Conservation (phyloP, 2,329 filamentous ascomycete species). For the Sarocladium brachiariae region DNA sequence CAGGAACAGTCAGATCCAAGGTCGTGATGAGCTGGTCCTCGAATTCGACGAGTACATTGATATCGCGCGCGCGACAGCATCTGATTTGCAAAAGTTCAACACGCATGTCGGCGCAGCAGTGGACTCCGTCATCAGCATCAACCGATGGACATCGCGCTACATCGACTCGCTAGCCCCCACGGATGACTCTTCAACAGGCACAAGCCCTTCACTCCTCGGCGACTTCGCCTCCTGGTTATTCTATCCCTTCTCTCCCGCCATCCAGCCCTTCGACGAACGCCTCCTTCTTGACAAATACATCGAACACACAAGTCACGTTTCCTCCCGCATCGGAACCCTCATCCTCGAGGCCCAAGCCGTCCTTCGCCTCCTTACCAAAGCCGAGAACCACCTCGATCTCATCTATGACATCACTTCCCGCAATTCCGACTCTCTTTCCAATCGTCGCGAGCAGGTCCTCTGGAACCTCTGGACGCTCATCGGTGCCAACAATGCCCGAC, state of each 20-base stretch:
- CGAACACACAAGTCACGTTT: conserved; percentile 61
- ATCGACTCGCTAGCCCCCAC: conserved; percentile 53
- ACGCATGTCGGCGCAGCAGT: conserved; percentile 66
- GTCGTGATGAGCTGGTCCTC: conserved; percentile 62
- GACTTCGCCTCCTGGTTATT: conserved; percentile 40
- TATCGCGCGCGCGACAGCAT: conserved; percentile 55
- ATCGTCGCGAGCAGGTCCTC: conserved; percentile 58
- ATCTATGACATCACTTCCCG: conserved; percentile 64
- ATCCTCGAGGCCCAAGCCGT: conserved; percentile 66
- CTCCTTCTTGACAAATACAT: conserved; percentile 68
- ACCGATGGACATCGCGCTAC: conserved; percentile 66
- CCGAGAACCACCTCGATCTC: conserved; percentile 61
- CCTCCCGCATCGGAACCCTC: conserved; percentile 60
- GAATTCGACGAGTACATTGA: conserved; percentile 74
- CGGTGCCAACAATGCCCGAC: conserved; percentile 57
- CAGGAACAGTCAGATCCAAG: conserved; percentile 59
- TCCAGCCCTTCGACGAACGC: conserved; percentile 40
- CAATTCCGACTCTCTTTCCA: conserved; percentile 52
- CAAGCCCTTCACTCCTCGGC: conserved; percentile 30
- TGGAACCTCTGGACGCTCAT: conserved; percentile 67
- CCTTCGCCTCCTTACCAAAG: conserved; percentile 55
- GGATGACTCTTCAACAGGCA: conserved; percentile 18
- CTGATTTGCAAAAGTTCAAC: conserved; percentile 68
- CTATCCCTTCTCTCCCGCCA: conserved; percentile 56
- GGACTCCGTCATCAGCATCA: conserved; percentile 67